A percentile compares a stretch with the other conserved stretches of the same genome.
Evolutionary conservation across 805 yeast genomes (phyloP).

Genomic region (Zygosaccharomyces lentus): DNA sequence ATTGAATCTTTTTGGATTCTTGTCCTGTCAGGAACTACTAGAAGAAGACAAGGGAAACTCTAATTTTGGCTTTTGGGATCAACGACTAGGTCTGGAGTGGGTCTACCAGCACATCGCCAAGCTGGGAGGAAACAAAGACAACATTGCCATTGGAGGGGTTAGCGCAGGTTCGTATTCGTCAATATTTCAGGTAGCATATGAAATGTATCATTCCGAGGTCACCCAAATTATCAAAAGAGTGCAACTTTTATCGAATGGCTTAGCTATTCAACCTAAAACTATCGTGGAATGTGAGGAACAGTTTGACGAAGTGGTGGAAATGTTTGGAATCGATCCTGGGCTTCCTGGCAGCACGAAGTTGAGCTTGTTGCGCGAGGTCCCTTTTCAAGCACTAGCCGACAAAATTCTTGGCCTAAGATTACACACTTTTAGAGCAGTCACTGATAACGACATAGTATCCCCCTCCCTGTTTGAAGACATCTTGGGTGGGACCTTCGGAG

Average conservation of each 20-base stretch:
- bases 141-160: conserved; percentile 44
- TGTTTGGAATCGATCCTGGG: conserved; percentile 20
- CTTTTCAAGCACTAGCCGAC: conserved; percentile 21
- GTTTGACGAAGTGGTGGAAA: conserved; percentile 36
- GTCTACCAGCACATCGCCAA: conserved; percentile 38
- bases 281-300: conserved; percentile 36
- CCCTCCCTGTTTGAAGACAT: conserved; percentile 33
- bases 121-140: conserved; percentile 46
- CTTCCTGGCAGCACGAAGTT: conserved; percentile 23
- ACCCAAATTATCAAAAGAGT: conserved; percentile 39
- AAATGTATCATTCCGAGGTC: conserved; percentile 39
- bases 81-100: conserved; percentile 45
- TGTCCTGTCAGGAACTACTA: conserved; percentile 38
- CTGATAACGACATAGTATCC: conserved; percentile 39
- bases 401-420: conserved; percentile 26
- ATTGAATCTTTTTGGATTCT: conserved; percentile 38
- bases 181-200: conserved; percentile 41
- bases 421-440: conserved; percentile 40
- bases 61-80: conserved; percentile 47
- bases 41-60: conserved; percentile 33
- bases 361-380: conserved; percentile 20
- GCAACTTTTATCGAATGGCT: conserved; percentile 37
- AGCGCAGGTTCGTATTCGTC: conserved; percentile 47
- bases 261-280: conserved; percentile 41
- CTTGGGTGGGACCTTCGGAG: conserved; percentile 29